Conservation (phyloP, 2,329 filamentous ascomycete genomes). For the Ilyonectria robusta region DNA sequence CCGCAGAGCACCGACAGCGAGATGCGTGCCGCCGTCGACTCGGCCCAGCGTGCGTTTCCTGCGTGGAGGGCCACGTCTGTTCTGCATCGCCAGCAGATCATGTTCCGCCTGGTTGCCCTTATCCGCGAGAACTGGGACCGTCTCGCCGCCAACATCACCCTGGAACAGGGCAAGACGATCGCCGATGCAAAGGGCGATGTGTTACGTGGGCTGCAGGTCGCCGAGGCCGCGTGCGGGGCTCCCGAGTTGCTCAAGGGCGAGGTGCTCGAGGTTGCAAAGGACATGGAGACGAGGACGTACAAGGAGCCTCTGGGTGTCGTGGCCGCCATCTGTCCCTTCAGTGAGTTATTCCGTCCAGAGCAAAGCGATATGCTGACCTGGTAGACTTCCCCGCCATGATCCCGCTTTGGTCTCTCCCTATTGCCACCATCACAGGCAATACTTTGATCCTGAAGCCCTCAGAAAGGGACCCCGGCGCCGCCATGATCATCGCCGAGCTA, state of each 20-base stretch:
- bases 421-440: constrained; percentile 85
- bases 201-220: constrained; percentile 80
- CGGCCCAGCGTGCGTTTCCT: constrained; percentile 78
- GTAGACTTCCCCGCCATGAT: constrained; percentile 88
- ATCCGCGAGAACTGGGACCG: constrained; percentile 86
- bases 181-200: constrained; percentile 83
- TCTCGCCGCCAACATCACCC: constrained; percentile 80
- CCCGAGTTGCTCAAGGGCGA: constrained; percentile 82
- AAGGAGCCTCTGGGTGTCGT: constrained; percentile 82
- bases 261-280: constrained; percentile 83
- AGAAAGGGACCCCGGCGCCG: constrained; percentile 82
- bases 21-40: constrained; percentile 77
- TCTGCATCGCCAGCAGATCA: constrained; percentile 79
- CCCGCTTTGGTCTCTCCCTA: constrained; percentile 84
- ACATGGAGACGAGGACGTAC: constrained; percentile 87
- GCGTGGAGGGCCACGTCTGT: constrained; percentile 77
- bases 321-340: constrained; percentile 84
- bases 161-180: constrained; percentile 86
- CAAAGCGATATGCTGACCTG: neutral
- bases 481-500: constrained; percentile 84
- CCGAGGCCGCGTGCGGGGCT: constrained; percentile 81
- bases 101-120: constrained; percentile 81
- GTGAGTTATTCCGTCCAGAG: constrained; percentile 57
- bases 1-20: constrained; percentile 81
- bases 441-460: constrained; percentile 85